Base-by-base conservation (phyloP, 1,139 yeast species). In the Geotrichum bryndzae region DNA sequence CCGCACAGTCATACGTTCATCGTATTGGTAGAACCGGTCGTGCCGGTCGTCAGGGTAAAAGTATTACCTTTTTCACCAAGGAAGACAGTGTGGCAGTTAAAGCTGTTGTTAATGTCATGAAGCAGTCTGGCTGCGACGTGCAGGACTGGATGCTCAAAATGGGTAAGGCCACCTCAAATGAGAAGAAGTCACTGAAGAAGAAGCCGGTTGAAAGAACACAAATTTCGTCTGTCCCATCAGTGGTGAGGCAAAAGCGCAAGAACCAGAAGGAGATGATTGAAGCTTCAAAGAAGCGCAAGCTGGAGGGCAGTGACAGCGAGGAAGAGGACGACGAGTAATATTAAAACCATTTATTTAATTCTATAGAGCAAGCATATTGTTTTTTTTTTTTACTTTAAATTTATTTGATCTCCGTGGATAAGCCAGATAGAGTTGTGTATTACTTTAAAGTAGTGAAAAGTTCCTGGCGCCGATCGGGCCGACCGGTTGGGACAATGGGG, bases 11-110 rank as follows among this genome's bases (percentile, higher is more conserved):
- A 0, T 95, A 95, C 73, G 97, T 95, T 54, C 99, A 95, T 75
- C 84, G 99, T 77, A 90, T 95, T 69, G 99, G 99, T 45, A 86
- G 99, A 79, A 94, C 99, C 33, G 99, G 99, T 1, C 87, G 99
- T 75, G 99, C 99, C 0, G 99, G 99, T 8, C 82, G 96, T 67
- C 84, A 96, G 0, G 99, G 99, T 59, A 82, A 81, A 68, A 97
- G 99, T 0, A 84, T 94, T 29, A 95, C 99, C 0, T 87, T 92
- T 68, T 95, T 89, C 78, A 91, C 99, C 29, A 92, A 91, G 72
- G 96, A 90, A 66, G 99, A 95, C 72, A 78, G 83, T 13, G 76
- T 82, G 61, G 84, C 90, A 1, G 81, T 94, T 57, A 89, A 88
- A 73, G 90, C 96, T 11, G 89, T 94, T 48, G 83, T 92, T 52